Base-by-base conservation (phyloP, 352 stramenopile genomes). In the Aphanomyces astaci region DNA sequence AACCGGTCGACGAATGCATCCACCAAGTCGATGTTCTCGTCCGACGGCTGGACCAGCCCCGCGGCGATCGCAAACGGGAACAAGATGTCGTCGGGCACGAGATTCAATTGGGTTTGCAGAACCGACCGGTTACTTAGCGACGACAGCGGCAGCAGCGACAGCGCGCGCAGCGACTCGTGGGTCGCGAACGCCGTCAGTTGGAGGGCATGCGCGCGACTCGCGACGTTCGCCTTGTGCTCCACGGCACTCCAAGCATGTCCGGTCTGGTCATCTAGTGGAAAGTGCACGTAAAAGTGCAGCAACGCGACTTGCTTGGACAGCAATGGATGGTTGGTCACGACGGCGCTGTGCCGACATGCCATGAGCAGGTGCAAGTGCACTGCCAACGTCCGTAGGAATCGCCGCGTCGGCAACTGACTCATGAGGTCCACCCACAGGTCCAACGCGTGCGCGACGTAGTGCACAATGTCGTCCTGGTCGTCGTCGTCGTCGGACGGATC, bases 401-500 rank as follows among this genome's bases (percentile, higher is more conserved):
- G 85, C n/a, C 92, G 87, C 24, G 92, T 98, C n/a, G 90, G 82
- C 1, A 96, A 72, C 71, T 97, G 88, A 27, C 71, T 80, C 54
- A 98, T 75, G 9, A 98, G 72, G 46, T 98, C 90, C 28, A 81
- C 84, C 39, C 96, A 63, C 36, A 97, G 74, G 49, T 84, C 82
- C 63, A 97, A 62, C 43, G 87, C 88, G 15, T 88, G 62, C 17
- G 77, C 84, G 11, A 88, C 43, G 53, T 86, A 94, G 40, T 55
- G 57, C 9, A 54, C 71, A 2, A 77, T 51, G 28, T 64, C 49
- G 17, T 66, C 64, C 31, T 73, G 66, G 3, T 46, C 33, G 2
- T 71, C 68, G 2, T 28, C 24, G 22, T 36, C 54, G 3, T n/a
- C n/a, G n/a, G 36, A 43, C 36, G 7, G 36, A 7, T 43, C 36